These are phyloP conservation scores for Themeda triandra DNA, from an alignment of 176 grass and related monocot species.

Conservation along the genomic window DNA sequence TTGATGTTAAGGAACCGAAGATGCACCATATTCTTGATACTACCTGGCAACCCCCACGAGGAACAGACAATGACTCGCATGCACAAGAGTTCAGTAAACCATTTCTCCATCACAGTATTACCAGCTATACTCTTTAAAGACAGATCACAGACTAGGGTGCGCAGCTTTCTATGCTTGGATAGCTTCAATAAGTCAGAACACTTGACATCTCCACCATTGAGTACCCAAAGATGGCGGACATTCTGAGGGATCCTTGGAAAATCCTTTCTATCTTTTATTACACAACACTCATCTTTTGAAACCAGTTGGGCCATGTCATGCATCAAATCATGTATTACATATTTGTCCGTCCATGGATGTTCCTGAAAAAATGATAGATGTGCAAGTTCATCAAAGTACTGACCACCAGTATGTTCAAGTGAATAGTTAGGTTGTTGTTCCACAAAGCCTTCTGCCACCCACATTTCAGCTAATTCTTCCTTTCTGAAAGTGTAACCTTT, in stretches of 20 bases:
- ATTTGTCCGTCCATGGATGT: background rate
- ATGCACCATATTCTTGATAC: background rate
- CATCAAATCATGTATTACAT: conserved; percentile 42
- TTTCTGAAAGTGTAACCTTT: conserved; percentile 6
- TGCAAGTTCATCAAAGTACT: conserved; percentile 1
- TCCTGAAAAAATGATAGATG: background rate
- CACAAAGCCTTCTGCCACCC: background rate
- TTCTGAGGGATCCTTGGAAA: background rate
- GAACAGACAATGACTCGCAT: background rate
- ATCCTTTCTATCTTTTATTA: background rate
- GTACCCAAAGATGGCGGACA: background rate
- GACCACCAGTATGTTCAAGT: background rate
- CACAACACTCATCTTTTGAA: conserved; percentile 15
- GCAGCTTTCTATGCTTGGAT: background rate
- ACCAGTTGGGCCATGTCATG: conserved; percentile 39
- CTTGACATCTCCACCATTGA: fast-evolving
- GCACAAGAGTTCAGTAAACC: fast-evolving
- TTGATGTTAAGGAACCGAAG: background rate
- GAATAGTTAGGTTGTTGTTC: conserved; percentile 2
- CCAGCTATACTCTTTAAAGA: background rate
- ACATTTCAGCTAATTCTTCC: background rate
- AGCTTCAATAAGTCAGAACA: background rate
- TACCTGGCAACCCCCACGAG: background rate
- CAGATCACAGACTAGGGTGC: background rate
- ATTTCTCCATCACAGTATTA: background rate